A percentile compares a stretch with the other conserved stretches of the same genome.
Evolutionary conservation across 805 yeast genomes (phyloP).

Genomic region (Starmerella sp.): DNA sequence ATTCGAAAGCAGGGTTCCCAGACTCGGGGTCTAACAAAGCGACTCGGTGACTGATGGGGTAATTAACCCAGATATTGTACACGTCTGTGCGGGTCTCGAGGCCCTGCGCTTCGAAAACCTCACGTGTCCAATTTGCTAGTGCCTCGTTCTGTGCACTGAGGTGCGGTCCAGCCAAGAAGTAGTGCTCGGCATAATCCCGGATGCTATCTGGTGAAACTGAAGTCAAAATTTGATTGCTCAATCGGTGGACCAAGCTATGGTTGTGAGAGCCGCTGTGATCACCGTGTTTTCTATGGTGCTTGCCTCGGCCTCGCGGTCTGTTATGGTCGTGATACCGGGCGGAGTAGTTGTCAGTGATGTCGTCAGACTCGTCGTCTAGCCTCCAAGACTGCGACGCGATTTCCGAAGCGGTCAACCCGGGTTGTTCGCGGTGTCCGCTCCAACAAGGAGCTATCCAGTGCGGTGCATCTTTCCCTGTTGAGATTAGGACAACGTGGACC

Average conservation of each 20-base stretch:
- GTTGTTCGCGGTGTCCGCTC: background rate
- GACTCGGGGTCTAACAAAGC: slow-evolving; percentile 31
- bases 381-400: background rate
- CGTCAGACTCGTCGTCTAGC: background rate
- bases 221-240: slow-evolving; percentile 1
- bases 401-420: background rate
- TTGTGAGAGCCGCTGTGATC: background rate
- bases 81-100: slow-evolving; percentile 42
- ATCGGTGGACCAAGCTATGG: background rate
- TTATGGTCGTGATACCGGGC: background rate
- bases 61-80: slow-evolving; percentile 52
- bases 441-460: background rate
- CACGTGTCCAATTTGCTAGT: slow-evolving; percentile 44
- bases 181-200: slow-evolving; percentile 16
- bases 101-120: slow-evolving; percentile 51
- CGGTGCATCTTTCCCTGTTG: background rate
- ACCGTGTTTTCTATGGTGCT: background rate
- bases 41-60: slow-evolving; percentile 48
- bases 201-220: slow-evolving; percentile 15
- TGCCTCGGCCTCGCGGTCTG: background rate
- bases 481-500: background rate
- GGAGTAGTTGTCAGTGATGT: background rate
- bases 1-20: slow-evolving; percentile 34
- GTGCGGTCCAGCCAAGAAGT: slow-evolving; percentile 27
- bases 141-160: slow-evolving; percentile 31